phyloP scores from a whole-genome alignment of 495 filamentous ascomycete genomes.

The Paragyromitra xinjiangensis region DNA sequence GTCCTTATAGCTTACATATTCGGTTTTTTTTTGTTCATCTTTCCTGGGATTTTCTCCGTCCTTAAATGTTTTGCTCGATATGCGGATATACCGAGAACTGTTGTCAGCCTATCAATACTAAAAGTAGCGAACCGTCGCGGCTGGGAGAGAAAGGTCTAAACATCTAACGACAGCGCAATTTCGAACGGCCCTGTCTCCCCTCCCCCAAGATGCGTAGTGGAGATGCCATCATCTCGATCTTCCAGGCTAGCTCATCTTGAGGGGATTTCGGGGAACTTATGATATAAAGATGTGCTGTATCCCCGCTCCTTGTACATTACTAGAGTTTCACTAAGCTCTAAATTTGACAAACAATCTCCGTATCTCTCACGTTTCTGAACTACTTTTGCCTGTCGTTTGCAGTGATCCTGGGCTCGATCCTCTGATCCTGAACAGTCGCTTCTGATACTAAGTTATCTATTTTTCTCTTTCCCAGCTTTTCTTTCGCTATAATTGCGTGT shows the following conservation, averaged over 20 bases:
- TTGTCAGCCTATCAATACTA: slow-evolving; percentile 35
- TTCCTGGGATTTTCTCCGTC: neutral
- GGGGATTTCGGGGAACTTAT: slow-evolving; percentile 16
- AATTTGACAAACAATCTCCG: neutral
- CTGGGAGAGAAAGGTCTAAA: slow-evolving; percentile 21
- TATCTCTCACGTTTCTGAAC: neutral
- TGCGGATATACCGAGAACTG: slow-evolving; percentile 9
- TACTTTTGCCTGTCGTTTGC: neutral
- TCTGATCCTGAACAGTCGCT: slow-evolving; percentile 21
- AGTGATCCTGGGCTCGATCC: slow-evolving; percentile 6
- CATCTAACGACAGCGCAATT: slow-evolving; percentile 22
- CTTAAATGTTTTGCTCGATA: slow-evolving; percentile 4
- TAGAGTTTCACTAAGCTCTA: slow-evolving; percentile 6
- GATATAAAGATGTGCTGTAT: slow-evolving; percentile 28
- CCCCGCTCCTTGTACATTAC: slow-evolving; percentile 5
- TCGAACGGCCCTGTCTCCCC: slow-evolving; percentile 3
- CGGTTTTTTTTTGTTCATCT: slow-evolving; percentile 9
- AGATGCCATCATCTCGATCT: slow-evolving; percentile 19
- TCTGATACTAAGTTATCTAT: neutral
- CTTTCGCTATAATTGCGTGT: slow-evolving; percentile 15
- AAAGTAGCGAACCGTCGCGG: neutral
- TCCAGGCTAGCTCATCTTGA: slow-evolving; percentile 6
- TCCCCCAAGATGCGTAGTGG: neutral
- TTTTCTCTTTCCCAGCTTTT: neutral
- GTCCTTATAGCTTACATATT: slow-evolving; percentile 3